Percentiles rank a stretch among this genome's conserved stretches.
These are phyloP conservation scores for Actinomucor elegans DNA, from an alignment of 371 early-diverging fungal genomes.

Conservation along the genomic window DNA sequence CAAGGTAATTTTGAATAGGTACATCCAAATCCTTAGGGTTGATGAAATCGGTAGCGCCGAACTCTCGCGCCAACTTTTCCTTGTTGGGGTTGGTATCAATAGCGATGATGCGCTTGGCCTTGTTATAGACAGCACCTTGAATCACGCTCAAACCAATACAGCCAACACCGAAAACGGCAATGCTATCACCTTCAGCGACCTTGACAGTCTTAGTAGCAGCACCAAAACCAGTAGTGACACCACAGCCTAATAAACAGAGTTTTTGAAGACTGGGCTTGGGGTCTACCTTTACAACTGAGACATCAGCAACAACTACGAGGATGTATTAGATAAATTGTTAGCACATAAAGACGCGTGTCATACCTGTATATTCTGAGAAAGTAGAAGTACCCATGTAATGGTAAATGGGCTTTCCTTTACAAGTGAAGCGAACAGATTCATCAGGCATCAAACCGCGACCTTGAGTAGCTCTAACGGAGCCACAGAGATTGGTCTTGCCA, in stretches of 20 bases:
- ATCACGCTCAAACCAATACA: conserved; percentile 92
- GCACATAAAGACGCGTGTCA: too few relatives aligned
- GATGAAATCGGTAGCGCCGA: conserved; percentile 92
- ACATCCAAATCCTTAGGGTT: conserved; percentile 82
- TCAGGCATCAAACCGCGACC: conserved; percentile 96
- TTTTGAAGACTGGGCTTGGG: conserved; percentile 80
- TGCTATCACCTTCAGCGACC: conserved; percentile 73
- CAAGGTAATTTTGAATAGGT: conserved; percentile 82
- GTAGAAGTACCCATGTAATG: conserved; percentile 98
- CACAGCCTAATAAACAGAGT: conserved; percentile 92
- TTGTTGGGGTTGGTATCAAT: conserved; percentile 90
- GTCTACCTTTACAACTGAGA: conserved; percentile 89
- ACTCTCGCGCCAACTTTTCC: conserved; percentile 69
- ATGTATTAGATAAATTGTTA: too few relatives aligned
- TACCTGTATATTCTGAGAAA: conserved; percentile 94
- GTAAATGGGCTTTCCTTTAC: conserved; percentile 84
- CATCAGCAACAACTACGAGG: conserved; percentile 89
- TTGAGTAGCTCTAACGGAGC: conserved; percentile 88
- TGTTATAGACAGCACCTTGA: conserved; percentile 79
- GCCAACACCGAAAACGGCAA: conserved; percentile 95
- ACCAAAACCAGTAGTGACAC: conserved; percentile 95
- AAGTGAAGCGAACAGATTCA: conserved; percentile 88
- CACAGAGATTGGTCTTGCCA: conserved; percentile 96
- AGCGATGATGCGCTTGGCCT: conserved; percentile 86
- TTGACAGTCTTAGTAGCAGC: conserved; percentile 93